Percentiles rank a stretch among this genome's conserved stretches.
phyloP scores from a whole-genome alignment of 2,329 filamentous ascomycete genomes.

The Ophiostoma himal-ulmi region DNA sequence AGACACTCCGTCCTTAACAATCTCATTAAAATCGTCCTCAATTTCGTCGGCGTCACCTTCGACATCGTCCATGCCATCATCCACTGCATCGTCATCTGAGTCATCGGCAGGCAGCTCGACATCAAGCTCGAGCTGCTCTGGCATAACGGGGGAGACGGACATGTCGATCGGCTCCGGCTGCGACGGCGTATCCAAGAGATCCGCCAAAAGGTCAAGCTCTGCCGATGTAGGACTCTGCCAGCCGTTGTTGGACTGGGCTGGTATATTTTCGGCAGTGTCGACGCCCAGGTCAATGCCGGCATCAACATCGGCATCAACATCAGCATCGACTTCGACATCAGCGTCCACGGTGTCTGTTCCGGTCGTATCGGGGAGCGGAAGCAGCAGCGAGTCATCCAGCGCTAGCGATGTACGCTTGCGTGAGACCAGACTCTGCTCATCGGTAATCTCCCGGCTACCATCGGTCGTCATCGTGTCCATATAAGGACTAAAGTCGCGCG shows the following conservation, averaged over 20 bases:
- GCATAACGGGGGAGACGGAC: neutral
- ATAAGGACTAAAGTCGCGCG: slow-evolving; percentile 14
- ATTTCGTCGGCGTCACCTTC: neutral
- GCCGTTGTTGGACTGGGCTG: neutral
- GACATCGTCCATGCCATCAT: slow-evolving; percentile 5
- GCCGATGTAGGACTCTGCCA: slow-evolving; percentile 21
- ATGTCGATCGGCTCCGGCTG: neutral
- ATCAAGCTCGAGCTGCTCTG: neutral
- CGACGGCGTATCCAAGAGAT: neutral
- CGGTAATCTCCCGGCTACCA: slow-evolving; percentile 17
- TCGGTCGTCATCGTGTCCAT: slow-evolving; percentile 15
- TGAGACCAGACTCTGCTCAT: slow-evolving; percentile 18
- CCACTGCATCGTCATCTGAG: neutral
- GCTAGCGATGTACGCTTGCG: neutral
- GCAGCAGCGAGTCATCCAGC: slow-evolving; percentile 19
- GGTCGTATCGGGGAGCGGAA: slow-evolving; percentile 20
- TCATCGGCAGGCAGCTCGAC: neutral
- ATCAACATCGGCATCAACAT: neutral
- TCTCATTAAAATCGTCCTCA: neutral
- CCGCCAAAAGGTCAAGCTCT: slow-evolving; percentile 9
- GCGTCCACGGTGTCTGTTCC: slow-evolving; percentile 10
- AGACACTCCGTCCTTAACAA: neutral
- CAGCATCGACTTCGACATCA: neutral
- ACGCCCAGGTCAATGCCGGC: neutral
- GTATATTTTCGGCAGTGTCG: neutral